Evolutionary conservation across 768 basidiomycete genomes (phyloP).

Genomic region (Suillus tomentosus): DNA sequence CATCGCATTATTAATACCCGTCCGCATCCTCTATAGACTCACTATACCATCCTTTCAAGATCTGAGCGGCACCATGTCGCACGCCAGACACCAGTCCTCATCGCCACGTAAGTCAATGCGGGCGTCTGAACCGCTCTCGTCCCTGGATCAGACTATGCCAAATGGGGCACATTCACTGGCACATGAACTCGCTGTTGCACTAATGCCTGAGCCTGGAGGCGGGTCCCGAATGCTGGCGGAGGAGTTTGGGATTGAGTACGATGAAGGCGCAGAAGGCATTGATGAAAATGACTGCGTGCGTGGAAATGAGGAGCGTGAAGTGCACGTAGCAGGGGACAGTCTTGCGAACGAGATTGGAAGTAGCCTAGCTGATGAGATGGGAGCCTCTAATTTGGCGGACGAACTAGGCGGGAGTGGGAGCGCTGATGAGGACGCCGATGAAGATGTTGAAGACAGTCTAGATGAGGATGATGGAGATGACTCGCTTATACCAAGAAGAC

Average conservation of each 20-base stretch:
- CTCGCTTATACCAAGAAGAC: constrained; percentile 23
- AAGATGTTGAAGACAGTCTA: constrained; percentile 15
- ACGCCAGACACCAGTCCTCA: constrained; percentile 2
- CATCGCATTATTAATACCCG: background rate
- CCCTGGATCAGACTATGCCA: constrained; percentile 33
- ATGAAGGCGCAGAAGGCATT: constrained; percentile 83
- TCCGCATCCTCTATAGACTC: background rate
- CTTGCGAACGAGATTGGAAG: constrained; percentile 29
- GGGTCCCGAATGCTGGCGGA: constrained; percentile 75
- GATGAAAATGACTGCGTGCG: constrained; percentile 47
- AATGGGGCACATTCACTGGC: constrained; percentile 65
- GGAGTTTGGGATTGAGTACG: constrained; percentile 89
- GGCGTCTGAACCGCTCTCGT: constrained; percentile 31
- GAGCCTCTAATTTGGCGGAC: constrained; percentile 44
- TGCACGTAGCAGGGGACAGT: constrained; percentile 20
- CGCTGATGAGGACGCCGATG: constrained; percentile 16
- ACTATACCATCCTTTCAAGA: constrained; percentile 6
- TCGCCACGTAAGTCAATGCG: constrained; percentile 7
- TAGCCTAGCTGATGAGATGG: constrained; percentile 22
- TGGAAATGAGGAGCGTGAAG: constrained; percentile 32
- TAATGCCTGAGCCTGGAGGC: constrained; percentile 83
- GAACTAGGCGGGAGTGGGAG: constrained; percentile 22
- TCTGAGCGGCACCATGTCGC: constrained; percentile 4
- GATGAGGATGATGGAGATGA: constrained; percentile 33
- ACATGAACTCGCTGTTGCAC: constrained; percentile 83